Evolutionary conservation across 1,139 yeast genomes (phyloP).

Genomic region (Candida sp.): DNA sequence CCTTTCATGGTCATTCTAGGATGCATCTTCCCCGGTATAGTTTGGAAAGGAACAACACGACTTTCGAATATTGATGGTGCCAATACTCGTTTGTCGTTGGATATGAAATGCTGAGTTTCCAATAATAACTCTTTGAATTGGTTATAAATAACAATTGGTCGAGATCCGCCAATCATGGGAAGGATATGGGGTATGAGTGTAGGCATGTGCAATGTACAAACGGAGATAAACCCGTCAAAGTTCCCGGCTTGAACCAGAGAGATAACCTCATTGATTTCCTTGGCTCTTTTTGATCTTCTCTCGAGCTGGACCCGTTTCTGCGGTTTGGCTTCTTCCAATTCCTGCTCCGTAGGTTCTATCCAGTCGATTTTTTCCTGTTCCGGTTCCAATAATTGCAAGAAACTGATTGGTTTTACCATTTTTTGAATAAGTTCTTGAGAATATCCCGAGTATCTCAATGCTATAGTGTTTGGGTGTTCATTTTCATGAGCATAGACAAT

Average conservation of each 20-base stretch:
- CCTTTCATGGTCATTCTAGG: conserved; percentile 94
- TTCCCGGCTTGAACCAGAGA: conserved; percentile 46
- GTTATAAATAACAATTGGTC: conserved; percentile 80
- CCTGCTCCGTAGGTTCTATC: conserved; percentile 48
- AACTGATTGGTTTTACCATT: conserved; percentile 67
- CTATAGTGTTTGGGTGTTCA: conserved; percentile 83
- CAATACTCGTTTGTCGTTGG: conserved; percentile 64
- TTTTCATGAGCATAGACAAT: conserved; percentile 83
- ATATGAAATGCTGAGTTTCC: conserved; percentile 66
- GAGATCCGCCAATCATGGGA: conserved; percentile 75
- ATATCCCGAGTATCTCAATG: conserved; percentile 64
- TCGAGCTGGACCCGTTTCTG: conserved; percentile 64
- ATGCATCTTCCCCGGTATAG: conserved; percentile 91
- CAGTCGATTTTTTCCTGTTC: conserved; percentile 54
- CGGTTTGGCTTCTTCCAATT: conserved; percentile 53
- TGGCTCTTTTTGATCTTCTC: conserved; percentile 59
- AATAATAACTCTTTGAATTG: conserved; percentile 78
- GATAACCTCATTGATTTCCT: conserved; percentile 52
- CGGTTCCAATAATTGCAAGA: conserved; percentile 83
- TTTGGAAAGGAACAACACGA: conserved; percentile 83
- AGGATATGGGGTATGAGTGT: conserved; percentile 61
- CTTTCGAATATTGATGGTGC: conserved; percentile 86
- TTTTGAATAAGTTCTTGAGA: conserved; percentile 47
- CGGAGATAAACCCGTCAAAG: conserved; percentile 77
- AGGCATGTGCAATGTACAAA: conserved; percentile 69